phyloP scores from a whole-genome alignment of 139 green algal species.

The Medakamo hakoo region DNA sequence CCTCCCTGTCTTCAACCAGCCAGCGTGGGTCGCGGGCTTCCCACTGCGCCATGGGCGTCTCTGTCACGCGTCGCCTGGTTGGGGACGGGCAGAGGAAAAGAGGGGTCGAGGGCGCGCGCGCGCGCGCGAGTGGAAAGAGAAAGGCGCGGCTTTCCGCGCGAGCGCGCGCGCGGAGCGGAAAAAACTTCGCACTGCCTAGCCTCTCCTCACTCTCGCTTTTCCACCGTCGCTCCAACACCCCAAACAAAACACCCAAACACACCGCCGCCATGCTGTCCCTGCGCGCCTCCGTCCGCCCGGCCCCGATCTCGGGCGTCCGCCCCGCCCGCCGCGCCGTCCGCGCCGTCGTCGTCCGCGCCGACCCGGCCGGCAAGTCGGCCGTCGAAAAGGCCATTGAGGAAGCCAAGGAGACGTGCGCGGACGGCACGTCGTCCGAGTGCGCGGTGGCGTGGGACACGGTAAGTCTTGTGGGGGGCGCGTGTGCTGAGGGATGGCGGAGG shows the following conservation, averaged over 20 bases:
- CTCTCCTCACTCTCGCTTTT: not conserved
- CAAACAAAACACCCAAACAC: not conserved
- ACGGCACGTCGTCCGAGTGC: conserved; percentile 17
- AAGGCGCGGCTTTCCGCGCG: too few species aligned
- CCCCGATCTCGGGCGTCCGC: not conserved
- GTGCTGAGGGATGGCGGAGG: too few species aligned
- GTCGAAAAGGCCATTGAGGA: conserved; percentile 26
- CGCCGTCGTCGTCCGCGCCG: not conserved
- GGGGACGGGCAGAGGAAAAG: too few species aligned
- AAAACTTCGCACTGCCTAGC: not conserved
- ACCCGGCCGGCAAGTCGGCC: conserved; percentile 5
- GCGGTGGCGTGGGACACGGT: conserved; percentile 25
- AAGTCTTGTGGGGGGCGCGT: not conserved
- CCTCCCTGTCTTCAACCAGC: not conserved
- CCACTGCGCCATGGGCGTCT: not conserved
- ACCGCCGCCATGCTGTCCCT: not conserved
- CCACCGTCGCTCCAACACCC: not conserved
- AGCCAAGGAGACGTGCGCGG: conserved; percentile 19
- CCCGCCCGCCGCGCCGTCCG: too few species aligned
- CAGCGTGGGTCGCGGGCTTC: not conserved
- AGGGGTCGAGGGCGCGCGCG: too few species aligned
- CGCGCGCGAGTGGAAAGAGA: too few species aligned
- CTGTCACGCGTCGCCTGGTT: not conserved
- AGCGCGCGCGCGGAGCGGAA: not conserved
- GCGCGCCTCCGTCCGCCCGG: too few species aligned